A percentile compares a stretch with the other conserved stretches of the same genome.
Conservation (phyloP, 306 rosid species). For the Betula pendula region DNA sequence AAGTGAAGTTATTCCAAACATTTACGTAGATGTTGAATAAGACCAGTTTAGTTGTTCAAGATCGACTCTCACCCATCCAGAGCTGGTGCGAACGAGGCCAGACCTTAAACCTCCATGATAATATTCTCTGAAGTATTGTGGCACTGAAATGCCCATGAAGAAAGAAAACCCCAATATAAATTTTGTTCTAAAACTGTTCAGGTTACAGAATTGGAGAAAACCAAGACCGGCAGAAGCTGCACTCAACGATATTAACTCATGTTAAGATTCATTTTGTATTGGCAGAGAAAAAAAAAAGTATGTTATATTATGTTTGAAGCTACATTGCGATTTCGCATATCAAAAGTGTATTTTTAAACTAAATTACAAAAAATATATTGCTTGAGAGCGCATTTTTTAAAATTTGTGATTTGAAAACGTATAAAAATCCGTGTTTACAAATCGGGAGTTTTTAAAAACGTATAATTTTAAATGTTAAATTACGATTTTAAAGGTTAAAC, state of each 20-base stretch:
- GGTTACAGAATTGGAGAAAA: slow-evolving; percentile 83
- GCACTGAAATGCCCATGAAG: slow-evolving; percentile 78
- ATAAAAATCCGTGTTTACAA: no score
- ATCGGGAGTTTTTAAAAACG: no score
- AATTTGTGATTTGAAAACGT: no score
- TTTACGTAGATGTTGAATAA: background rate
- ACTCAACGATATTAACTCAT: slow-evolving; percentile 2
- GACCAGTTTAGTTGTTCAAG: slow-evolving; percentile 10
- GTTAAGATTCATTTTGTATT: background rate
- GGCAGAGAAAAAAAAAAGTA: background rate
- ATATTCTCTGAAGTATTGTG: slow-evolving; percentile 80
- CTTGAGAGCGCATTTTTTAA: no score
- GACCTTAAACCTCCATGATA: slow-evolving; percentile 33
- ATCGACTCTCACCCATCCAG: slow-evolving; percentile 78
- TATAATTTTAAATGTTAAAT: no score
- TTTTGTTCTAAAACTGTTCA: slow-evolving; percentile 81
- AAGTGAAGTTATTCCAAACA: no score
- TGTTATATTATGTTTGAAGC: no score
- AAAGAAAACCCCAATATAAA: slow-evolving; percentile 72
- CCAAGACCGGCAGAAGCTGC: slow-evolving; percentile 85
- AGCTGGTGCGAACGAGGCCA: slow-evolving; percentile 29
- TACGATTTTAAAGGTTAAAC: no score
- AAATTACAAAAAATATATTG: no score
- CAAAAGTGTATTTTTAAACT: no score
- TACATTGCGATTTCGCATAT: no score